A percentile compares a stretch with the other conserved stretches of the same genome.
phyloP scores from a whole-genome alignment of 1,139 yeast genomes.

The Blastobotrys aristatus region DNA sequence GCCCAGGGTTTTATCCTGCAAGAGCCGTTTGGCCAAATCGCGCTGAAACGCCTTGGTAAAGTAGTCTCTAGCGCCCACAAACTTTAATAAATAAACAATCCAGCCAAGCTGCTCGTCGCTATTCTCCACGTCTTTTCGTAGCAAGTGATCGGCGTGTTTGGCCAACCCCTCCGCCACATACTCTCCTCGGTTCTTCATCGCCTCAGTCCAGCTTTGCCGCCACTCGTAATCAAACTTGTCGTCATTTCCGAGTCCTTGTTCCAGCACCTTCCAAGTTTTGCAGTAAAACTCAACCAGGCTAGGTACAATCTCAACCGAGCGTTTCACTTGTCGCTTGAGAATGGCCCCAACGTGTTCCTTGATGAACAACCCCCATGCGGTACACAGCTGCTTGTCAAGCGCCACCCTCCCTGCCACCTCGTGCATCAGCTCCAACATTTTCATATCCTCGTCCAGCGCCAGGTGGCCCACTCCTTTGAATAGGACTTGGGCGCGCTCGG shows the following conservation, averaged over 20 bases:
- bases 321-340: neutral
- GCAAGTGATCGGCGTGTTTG: conserved; percentile 32
- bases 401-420: neutral
- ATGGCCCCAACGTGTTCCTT: neutral
- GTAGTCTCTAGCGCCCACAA: conserved; percentile 31
- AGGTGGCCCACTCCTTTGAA: conserved; percentile 3
- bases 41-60: conserved; percentile 36
- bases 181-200: conserved; percentile 24
- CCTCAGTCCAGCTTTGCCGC: conserved; percentile 24
- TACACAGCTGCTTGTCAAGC: neutral
- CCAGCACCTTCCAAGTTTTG: neutral
- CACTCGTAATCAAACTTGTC: conserved; percentile 15
- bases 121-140: conserved; percentile 18
- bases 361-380: conserved; percentile 8
- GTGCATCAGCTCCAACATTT: conserved; percentile 1
- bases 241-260: conserved; percentile 5
- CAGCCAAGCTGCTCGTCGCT: conserved; percentile 1
- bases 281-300: conserved; percentile 8
- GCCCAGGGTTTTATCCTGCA: conserved; percentile 29
- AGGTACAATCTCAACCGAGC: conserved; percentile 7
- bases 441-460: neutral
- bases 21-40: conserved; percentile 37
- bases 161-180: conserved; percentile 30
- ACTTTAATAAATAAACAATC: conserved; percentile 5
- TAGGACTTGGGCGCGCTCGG: neutral